These are phyloP conservation scores for Pythium aphanidermatum DNA, from an alignment of 352 stramenopile genomes.

Conservation along the genomic window DNA sequence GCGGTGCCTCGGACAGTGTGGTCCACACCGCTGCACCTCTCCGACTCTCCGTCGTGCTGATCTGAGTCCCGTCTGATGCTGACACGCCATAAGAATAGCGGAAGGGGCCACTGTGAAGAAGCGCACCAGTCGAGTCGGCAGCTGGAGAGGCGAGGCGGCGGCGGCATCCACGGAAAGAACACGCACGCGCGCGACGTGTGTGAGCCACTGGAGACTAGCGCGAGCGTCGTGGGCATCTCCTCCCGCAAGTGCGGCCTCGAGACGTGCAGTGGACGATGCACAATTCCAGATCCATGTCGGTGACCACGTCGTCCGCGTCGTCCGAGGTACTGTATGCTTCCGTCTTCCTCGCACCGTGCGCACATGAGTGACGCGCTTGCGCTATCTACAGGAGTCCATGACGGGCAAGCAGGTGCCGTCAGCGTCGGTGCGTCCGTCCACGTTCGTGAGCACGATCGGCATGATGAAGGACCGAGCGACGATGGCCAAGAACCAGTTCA, in stretches of 20 bases:
- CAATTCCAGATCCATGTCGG: conserved; percentile 14
- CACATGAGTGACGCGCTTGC: neutral
- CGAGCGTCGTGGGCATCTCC: neutral
- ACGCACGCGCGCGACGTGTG: no score
- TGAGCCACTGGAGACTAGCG: neutral
- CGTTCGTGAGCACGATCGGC: conserved; percentile 15
- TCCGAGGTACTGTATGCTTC: neutral
- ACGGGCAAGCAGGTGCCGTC: conserved; percentile 5
- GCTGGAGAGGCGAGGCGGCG: no score
- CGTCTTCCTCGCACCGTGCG: neutral
- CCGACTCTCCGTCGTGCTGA: no score
- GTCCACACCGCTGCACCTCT: no score
- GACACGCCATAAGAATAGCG: no score
- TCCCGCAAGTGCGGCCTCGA: neutral
- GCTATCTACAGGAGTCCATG: conserved; percentile 15
- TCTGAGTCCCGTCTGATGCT: no score
- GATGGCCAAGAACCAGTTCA: conserved; percentile 24
- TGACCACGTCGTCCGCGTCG: conserved; percentile 14
- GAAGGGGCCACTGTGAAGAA: no score
- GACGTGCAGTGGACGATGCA: conserved; percentile 7
- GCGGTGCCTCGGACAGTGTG: no score
- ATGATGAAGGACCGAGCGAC: conserved; percentile 26
- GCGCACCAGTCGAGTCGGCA: no score
- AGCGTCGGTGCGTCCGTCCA: neutral
- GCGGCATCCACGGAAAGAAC: no score